Percentiles rank a stretch among this genome's conserved stretches.
phyloP scores from a whole-genome alignment of 2,329 filamentous ascomycete genomes.

The Trichoderma atrobrunneum region DNA sequence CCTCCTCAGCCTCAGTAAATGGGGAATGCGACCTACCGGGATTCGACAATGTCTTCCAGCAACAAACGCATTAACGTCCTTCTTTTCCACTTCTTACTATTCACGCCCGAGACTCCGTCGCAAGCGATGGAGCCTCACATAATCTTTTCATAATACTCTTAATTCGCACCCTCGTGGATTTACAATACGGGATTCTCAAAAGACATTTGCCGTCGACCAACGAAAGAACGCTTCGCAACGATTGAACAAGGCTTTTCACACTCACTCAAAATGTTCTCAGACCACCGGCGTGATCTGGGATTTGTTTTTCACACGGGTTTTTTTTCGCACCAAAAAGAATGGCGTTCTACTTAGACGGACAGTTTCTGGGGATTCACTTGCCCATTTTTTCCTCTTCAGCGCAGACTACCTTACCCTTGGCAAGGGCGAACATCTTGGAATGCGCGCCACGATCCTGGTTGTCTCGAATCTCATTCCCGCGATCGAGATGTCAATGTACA shows the following conservation, averaged over 20 bases:
- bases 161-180: constrained; percentile 31
- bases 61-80: background rate
- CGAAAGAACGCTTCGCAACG: constrained; percentile 18
- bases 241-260: constrained; percentile 20
- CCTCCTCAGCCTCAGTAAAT: constrained; percentile 41
- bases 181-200: constrained; percentile 34
- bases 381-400: constrained; percentile 16
- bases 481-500: constrained; percentile 4
- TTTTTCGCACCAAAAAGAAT: background rate
- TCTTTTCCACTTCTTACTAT: background rate
- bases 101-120: background rate
- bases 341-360: constrained; percentile 37
- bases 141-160: constrained; percentile 9
- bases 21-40: constrained; percentile 1
- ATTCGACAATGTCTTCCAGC: background rate
- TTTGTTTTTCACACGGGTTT: constrained; percentile 19
- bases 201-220: constrained; percentile 29
- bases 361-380: constrained; percentile 26
- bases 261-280: constrained; percentile 1
- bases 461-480: constrained; percentile 17
- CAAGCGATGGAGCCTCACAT: background rate
- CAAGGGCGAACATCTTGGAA: constrained; percentile 13
- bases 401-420: background rate
- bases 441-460: constrained; percentile 12
- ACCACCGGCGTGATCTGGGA: constrained; percentile 17